These are phyloP conservation scores for Fusarium agapanthi DNA, from an alignment of 2,329 filamentous ascomycete species.

Conservation along the genomic window DNA sequence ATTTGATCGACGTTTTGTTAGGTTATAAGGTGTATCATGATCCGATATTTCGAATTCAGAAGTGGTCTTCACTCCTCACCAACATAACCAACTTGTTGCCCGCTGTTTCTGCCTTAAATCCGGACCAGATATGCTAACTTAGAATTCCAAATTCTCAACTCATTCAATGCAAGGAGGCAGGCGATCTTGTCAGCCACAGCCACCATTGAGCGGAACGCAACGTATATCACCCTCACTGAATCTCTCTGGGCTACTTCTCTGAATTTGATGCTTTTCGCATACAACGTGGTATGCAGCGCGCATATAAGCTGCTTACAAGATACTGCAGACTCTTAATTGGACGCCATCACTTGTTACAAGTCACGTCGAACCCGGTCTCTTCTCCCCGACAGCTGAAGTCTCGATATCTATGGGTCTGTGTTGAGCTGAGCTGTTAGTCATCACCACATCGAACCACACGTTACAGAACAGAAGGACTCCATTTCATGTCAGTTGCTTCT, in stretches of 20 bases:
- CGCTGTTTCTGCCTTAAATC: background rate
- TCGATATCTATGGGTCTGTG: background rate
- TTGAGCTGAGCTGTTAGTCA: background rate
- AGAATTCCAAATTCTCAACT: background rate
- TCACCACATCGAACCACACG: constrained; percentile 1
- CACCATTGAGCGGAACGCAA: constrained; percentile 25
- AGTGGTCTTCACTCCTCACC: no score
- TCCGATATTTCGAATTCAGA: background rate
- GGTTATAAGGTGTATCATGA: background rate
- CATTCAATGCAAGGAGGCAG: constrained; percentile 25
- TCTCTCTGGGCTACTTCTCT: background rate
- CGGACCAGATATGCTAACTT: background rate
- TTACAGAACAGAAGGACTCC: background rate
- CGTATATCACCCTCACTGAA: background rate
- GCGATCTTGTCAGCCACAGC: constrained; percentile 30
- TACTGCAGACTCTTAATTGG: background rate
- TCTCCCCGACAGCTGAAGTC: background rate
- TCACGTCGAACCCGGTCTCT: background rate
- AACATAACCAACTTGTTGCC: background rate
- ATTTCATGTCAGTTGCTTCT: background rate
- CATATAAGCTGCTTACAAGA: background rate
- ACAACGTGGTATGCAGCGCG: constrained; percentile 29
- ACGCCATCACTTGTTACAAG: constrained; percentile 1
- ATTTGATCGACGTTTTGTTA: background rate
- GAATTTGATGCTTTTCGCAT: background rate